These are phyloP conservation scores for Agrostemma githago DNA, from an alignment of 148 eudicot species.

Conservation along the genomic window DNA sequence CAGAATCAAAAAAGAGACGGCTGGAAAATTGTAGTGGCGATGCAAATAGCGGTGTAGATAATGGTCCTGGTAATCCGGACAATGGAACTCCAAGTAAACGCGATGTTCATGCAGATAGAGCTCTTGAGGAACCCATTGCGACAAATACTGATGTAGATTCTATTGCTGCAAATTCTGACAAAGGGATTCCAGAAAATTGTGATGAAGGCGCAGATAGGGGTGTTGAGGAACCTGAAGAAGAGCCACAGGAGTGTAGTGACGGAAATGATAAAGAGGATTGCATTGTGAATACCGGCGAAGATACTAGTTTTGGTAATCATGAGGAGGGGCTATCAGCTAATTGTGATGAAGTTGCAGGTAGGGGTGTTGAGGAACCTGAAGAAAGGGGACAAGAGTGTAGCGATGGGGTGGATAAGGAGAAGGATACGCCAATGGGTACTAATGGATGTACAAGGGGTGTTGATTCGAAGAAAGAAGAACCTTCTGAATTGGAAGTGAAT, in stretches of 20 bases:
- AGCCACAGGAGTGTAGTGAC: slow-evolving; percentile 8
- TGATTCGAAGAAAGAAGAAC: slow-evolving; percentile 1
- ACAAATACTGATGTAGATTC: not conserved
- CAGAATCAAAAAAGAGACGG: slow-evolving; percentile 18
- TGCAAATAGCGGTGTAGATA: slow-evolving; percentile 15
- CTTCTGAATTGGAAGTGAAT: slow-evolving; percentile 18
- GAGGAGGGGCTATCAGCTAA: not conserved
- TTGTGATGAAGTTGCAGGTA: slow-evolving; percentile 17
- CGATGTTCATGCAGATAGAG: slow-evolving; percentile 17
- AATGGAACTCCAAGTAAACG: slow-evolving; percentile 7
- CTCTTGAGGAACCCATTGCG: not conserved
- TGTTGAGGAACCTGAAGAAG: slow-evolving; percentile 18
- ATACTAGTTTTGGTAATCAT: not conserved
- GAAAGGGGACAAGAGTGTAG: slow-evolving; percentile 19
- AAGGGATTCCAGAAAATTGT: not conserved
- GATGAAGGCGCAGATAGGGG: slow-evolving; percentile 16
- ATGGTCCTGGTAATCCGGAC: not conserved
- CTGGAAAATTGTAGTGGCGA: slow-evolving; percentile 4
- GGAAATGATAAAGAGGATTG: not conserved
- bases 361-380: slow-evolving; percentile 7
- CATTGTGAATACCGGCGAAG: not conserved
- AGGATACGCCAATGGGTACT: slow-evolving; percentile 11
- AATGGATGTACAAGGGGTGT: slow-evolving; percentile 16
- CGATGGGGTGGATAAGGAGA: slow-evolving; percentile 22
- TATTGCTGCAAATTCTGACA: not conserved